Evolutionary conservation across 805 yeast species (phyloP), one percentile per base, ranked within the genome.

Genomic region (Candida vartiovaarae): DNA sequence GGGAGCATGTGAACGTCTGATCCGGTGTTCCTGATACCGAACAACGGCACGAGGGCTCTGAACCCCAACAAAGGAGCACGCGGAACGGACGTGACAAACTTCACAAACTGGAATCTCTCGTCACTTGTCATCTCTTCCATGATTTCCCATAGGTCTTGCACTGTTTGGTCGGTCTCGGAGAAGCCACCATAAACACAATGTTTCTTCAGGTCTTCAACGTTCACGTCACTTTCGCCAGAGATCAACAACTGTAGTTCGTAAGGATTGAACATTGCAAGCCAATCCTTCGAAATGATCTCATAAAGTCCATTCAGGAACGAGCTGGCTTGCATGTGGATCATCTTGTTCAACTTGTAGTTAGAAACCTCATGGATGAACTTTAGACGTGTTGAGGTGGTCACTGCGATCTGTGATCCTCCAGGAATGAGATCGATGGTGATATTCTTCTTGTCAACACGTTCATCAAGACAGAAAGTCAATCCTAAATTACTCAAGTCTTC

Each of bases 61-160:
- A 93, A 91, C 0, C 99, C 99, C 26, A 87, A 70, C 34, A 93
- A 67, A 1, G 99, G 99, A 0, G 95, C 96, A 47, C 90, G 74
- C 1, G 96, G 82, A 2, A 88, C 95, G 0, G 96, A 84, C 0
- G 98, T 93, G 27, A 87, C 96, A 66, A 91, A 93, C 59, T 86
- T 86, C 27, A 93, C 64, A 44, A 93, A 74, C 40, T 76, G 74
- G 23, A 78, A 70, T 48, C 78, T 70, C 44, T 88, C 86, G n/a
- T 71, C 73, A 3, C 74, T 66, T 2, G 70, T 59, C 72, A 88
- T 75, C 47, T 86, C 95, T 4, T 67, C 68, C 5, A 93, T 68
- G 5, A 88, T 79, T 46, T 80, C 79, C 90, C 96, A 89, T 51
- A 93, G 77, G 46, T 76, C 66, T 15, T 46, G 46, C 3, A 91